Percentiles rank a stretch among this genome's conserved stretches.
These are phyloP conservation scores for Penicillium nordicum DNA, from an alignment of 2,329 filamentous ascomycete species.

Conservation along the genomic window DNA sequence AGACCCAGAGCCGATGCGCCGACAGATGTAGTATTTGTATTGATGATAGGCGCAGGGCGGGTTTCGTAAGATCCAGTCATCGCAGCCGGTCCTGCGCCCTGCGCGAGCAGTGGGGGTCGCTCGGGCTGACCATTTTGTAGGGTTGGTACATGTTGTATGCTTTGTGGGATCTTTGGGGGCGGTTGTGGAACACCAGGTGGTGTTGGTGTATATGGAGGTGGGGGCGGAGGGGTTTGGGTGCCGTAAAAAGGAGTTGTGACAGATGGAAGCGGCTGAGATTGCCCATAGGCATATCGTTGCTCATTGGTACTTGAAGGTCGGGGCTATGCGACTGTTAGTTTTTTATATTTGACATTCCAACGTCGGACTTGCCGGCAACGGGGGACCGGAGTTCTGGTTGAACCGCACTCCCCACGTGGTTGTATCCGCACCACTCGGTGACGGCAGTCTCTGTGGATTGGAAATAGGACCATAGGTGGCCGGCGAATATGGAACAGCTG, in stretches of 20 bases:
- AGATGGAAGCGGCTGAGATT: conserved; percentile 17
- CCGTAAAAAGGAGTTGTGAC: conserved; percentile 21
- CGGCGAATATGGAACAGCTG: conserved; percentile 34
- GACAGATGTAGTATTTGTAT: conserved; percentile 18
- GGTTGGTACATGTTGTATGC: conserved; percentile 27
- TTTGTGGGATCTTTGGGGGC: conserved; percentile 42
- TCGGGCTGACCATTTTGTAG: conserved; percentile 23
- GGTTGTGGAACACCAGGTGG: conserved; percentile 32
- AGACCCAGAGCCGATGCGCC: conserved; percentile 39
- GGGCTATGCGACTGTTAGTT: conserved; percentile 26
- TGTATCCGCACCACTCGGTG: conserved; percentile 29
- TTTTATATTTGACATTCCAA: neutral
- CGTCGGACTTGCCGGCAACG: conserved; percentile 36
- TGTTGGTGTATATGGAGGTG: conserved; percentile 23
- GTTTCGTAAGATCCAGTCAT: conserved; percentile 19
- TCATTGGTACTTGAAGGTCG: conserved; percentile 35
- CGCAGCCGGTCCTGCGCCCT: conserved; percentile 16
- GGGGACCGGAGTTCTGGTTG: conserved; percentile 33
- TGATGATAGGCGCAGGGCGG: conserved; percentile 3
- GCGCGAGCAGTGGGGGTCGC: conserved; percentile 15
- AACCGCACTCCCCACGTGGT: conserved; percentile 45
- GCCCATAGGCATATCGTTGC: conserved; percentile 19
- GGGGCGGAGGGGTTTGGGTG: conserved; percentile 10
- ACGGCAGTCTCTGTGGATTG: conserved; percentile 20
- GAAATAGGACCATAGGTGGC: conserved; percentile 37